These are phyloP conservation scores for Xylaria sp. DNA, from an alignment of 2,329 filamentous ascomycete genomes.

Conservation along the genomic window DNA sequence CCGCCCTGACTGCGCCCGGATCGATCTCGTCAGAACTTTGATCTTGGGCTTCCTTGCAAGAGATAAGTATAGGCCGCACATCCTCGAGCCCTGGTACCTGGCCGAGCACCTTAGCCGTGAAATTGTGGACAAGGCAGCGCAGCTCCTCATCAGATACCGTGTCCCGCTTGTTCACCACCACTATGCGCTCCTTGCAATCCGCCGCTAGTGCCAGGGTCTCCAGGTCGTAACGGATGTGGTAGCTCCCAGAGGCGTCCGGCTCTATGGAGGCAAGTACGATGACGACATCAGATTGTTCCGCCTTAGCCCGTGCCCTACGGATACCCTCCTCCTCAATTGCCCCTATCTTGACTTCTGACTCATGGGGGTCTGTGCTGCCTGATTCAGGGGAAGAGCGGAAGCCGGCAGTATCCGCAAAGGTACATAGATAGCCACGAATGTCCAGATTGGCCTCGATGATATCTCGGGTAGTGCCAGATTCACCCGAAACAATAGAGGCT, in stretches of 20 bases:
- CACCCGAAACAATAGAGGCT: conserved; percentile 90
- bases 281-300: conserved; percentile 81
- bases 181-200: conserved; percentile 50
- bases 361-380: conserved; percentile 15
- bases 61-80: conserved; percentile 61
- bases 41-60: conserved; percentile 65
- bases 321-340: conserved; percentile 89
- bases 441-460: conserved; percentile 92
- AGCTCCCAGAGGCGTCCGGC: conserved; percentile 36
- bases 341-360: conserved; percentile 55
- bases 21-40: conserved; percentile 44
- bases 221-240: conserved; percentile 53
- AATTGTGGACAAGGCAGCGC: conserved; percentile 43
- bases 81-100: conserved; percentile 45
- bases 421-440: conserved; percentile 85
- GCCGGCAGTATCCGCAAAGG: conserved; percentile 94
- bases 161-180: conserved; percentile 68
- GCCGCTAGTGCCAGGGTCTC: conserved; percentile 60
- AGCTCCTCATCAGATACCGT: conserved; percentile 42
- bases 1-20: conserved; percentile 66
- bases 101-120: conserved; percentile 42
- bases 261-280: conserved; percentile 81
- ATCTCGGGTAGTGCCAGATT: conserved; percentile 92
- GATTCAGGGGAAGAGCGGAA: conserved; percentile 57
- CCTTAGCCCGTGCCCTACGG: conserved; percentile 78